Evolutionary conservation across 2,329 filamentous ascomycete genomes (phyloP), one percentile per base, ranked within the genome.

Genomic region (Trichoderma breve): DNA sequence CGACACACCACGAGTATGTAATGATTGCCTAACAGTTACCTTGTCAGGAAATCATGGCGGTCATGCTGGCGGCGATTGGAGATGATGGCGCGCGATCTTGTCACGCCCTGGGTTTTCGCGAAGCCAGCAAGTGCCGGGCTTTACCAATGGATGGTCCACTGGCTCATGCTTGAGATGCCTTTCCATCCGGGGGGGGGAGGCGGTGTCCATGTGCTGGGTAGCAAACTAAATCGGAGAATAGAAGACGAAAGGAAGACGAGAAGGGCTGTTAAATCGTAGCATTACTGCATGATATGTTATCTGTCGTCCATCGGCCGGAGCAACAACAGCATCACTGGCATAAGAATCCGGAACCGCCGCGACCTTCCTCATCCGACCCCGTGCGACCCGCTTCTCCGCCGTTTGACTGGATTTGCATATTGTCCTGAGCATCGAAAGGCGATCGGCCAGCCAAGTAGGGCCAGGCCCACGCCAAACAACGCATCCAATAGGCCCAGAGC

Each of bases 21-120:
- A 72, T 72, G 60, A 72, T 72, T 72, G 71, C 71, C 71, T 70
- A 72, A 72, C 26, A 70, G 47, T 53, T 43, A 39, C 70, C 63
- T 65, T 58, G 24, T 24, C 18, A 32, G 34, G 69, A 47, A 63
- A 32, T 18, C 18, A 39, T 26, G 65, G 65, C 24, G 53, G 64
- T 43, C 63, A 66, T 67, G 64, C 51, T 67, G n/a, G 18, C 7
- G 21, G 62, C 43, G 21, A n/a, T 28, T 58, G 14, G 39, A 69
- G 57, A 61, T 60, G 12, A 36, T 36, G 36, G 36, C 36, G 36
- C 66, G 30, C 55, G 55, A 61, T 51, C 66, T 60, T 28, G 18
- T 30, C 26, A 30, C 32, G 18, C 24, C 21, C 12, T 67, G 51
- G 6, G 21, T 15, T 58, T 26, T 51, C 26, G 64, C 26, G 51